These are phyloP conservation scores for Pulicaria dysenterica DNA, from an alignment of 129 eudicot species.

Conservation along the genomic window DNA sequence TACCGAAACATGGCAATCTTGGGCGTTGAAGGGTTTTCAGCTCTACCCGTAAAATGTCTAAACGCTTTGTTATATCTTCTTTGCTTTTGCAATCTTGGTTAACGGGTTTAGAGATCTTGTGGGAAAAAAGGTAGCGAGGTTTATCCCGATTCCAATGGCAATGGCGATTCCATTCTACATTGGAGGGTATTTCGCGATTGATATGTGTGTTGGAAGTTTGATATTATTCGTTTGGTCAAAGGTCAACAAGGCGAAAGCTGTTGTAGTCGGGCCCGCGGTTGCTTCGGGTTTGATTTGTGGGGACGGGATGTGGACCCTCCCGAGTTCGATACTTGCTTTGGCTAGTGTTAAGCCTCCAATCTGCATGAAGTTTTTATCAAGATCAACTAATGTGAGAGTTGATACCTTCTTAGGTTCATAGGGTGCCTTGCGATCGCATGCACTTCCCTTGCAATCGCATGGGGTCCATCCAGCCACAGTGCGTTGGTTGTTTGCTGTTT, in stretches of 20 bases:
- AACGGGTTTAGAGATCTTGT: conserved; percentile 61
- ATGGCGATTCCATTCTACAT: conserved; percentile 95
- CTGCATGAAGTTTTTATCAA: conserved; percentile 89
- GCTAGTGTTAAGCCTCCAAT: conserved; percentile 83
- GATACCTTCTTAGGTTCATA: conserved; percentile 50
- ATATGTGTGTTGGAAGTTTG: conserved; percentile 96
- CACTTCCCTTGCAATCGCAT: too few species aligned
- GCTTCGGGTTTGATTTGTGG: conserved; percentile 99
- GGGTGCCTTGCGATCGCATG: too few species aligned
- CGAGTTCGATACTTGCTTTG: conserved; percentile 85
- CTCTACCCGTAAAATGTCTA: conserved; percentile 80
- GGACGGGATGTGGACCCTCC: conserved; percentile 92
- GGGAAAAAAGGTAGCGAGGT: conserved; percentile 53
- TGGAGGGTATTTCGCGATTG: conserved; percentile 79
- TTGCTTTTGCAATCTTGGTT: conserved; percentile 55
- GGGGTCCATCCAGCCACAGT: too few species aligned
- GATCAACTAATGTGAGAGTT: conserved; percentile 48
- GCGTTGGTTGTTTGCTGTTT: too few species aligned
- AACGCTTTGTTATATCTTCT: conserved; percentile 68
- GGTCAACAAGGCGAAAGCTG: conserved; percentile 72
- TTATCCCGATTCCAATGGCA: conserved; percentile 93
- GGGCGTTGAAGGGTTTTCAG: conserved; percentile 84
- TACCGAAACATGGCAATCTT: conserved; percentile 83
- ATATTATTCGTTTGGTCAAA: conserved; percentile 69
- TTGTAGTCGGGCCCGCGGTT: conserved; percentile 85